Evolutionary conservation across 768 basidiomycete species (phyloP), one percentile per base, ranked within the genome.

Genomic region (Kwoniella heveanensis): DNA sequence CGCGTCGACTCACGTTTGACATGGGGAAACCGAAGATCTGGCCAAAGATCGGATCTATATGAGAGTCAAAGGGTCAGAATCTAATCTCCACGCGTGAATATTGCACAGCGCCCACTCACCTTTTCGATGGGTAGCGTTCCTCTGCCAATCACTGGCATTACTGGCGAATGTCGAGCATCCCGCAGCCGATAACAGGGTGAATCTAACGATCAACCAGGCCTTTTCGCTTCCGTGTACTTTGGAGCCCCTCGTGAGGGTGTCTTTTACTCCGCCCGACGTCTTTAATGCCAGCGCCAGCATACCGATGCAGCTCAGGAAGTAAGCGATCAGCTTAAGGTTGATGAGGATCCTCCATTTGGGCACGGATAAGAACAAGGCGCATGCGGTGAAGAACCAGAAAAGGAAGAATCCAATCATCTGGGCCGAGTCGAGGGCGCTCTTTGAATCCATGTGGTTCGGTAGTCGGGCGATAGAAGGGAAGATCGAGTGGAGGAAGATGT

Each of bases 21-120:
- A 73, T 32, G 0, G 76, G 76, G 54, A 77, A 77, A 1, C 76
- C 76, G 22, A 75, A 21, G 9, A 77, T 46, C 24, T 77, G 72
- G 1, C 76, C 76, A 6, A 73, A 37, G 60, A 77, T 71, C 0
- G 70, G 68, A 49, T 73, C 70, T 46, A 26, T 36, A n/a, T n/a
- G n/a, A n/a, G n/a, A n/a, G n/a, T n/a, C n/a, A n/a, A n/a, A n/a
- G n/a, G n/a, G n/a, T n/a, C n/a, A n/a, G n/a, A 32, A 13, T 32
- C 32, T 9, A 49, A 22, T 49, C 12, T n/a, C n/a, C n/a, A n/a
- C n/a, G n/a, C n/a, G n/a, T n/a, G n/a, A n/a, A n/a, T n/a, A n/a
- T n/a, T n/a, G n/a, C n/a, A n/a, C n/a, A n/a, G n/a, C n/a, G 48
- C 12, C 48, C 2, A 21, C 49, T 26, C 25, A 64, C 57, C 65